Base-by-base conservation (phyloP, 2,329 filamentous ascomycete species). In the Aspergillus fischeri region DNA sequence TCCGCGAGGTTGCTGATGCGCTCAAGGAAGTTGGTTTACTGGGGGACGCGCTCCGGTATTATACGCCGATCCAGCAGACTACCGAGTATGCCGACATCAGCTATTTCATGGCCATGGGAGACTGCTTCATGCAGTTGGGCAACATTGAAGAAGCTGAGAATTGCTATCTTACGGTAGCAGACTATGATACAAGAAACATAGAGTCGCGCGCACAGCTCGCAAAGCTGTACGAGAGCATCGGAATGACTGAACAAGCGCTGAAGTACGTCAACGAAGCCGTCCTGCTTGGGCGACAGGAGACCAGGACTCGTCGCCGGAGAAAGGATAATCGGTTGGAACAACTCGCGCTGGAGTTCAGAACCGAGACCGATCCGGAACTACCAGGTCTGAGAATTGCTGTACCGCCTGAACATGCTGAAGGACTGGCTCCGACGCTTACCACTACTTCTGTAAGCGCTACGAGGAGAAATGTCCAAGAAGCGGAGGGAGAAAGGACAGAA, bases 181-280 rank as follows among this genome's bases (percentile, higher is more conserved):
- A 91, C 52, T 82, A 86, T 58, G 89, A 95, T 60, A 78, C 86
- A 48, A 80, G 85, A 44, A 86, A 88, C 57, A 86, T 93, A 50
- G 87, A 92, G 60, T 90, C 91, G 42, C 87, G 91, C 42, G 85
- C 90, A 29, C 85, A 91, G 65, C 80, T 97, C 9, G 91, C 91
- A 11, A 92, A 89, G 66, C 85, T 97, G 72, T 96, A 95, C 67
- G 91, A 95, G 70, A 85, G 82, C 61, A 83, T 83, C 48, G 86
- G 86, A 60, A 85, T 88, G 75, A 86, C 83, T 24, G 88, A 92
- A 66, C 86, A 91, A 66, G 92, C 92, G 1, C 84, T 92, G 57
- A 86, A 89, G 58, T 83, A 92, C 52, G 85, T 90, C 51, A 88
- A 88, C 35, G 88, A 95, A 70, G 86, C 90, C 8, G 83, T 93